Evolutionary conservation across 2,329 filamentous ascomycete species (phyloP), one percentile per base, ranked within the genome.

Genomic region (Xylaria sp.): DNA sequence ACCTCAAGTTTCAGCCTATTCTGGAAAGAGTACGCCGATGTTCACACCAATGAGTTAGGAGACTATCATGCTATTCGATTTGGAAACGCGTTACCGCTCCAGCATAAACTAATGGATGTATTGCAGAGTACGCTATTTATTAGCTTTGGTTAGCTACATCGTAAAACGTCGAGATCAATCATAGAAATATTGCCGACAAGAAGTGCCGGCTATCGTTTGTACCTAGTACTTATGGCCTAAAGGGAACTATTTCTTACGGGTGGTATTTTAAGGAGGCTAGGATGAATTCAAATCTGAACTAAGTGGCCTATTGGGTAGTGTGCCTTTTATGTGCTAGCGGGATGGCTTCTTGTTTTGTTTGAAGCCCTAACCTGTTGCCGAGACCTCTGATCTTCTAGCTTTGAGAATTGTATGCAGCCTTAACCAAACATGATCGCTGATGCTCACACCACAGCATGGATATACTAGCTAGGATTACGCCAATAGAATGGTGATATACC

Each of bases 161-260:
- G 24, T n/a, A 60, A 42, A 17, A 17, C 21, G 8, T 30, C 51
- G 19, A 34, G 54, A 57, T 50, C 47, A 27, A 54, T 39, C 24
- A 51, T 14, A 12, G 50, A 55, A 51, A 66, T 60, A 65, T 47
- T 71, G 67, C 69, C 69, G 69, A 67, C 45, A 53, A 34, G 56
- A 71, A 69, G 53, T 71, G 69, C 69, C 69, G 69, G 32, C 39
- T 32, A 47, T 34, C 45, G 62, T 39, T 58, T 36, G 30, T 47
- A 47, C 42, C 42, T 24, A 56, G 61, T 57, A 48, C 45, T 51
- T 53, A 24, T 57, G 45, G 21, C 27, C 32, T 17, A 19, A 42
- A 59, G 21, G 32, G 47, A 60, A 57, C n/a, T 58, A 39, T 54
- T 54, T 30, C 39, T 45, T 42, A 27, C 45, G 39, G 6, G 45